A percentile compares a stretch with the other conserved stretches of the same genome.
phyloP scores from a whole-genome alignment of 1,284 basidiomycete species.

The Porogramme epimiltina region DNA sequence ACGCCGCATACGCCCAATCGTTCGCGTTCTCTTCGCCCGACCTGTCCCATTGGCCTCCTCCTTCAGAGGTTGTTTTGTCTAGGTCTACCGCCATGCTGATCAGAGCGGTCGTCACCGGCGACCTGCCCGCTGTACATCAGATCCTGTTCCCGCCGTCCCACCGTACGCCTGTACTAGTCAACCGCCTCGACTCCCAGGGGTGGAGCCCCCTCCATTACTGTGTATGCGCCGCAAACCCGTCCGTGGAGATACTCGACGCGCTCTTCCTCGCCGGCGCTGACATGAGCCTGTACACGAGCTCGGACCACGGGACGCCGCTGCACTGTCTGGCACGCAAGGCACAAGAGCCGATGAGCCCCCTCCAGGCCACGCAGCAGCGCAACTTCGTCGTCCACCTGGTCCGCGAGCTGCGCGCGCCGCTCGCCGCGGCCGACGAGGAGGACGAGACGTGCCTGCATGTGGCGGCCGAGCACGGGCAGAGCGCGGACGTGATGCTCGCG shows the following conservation, averaged over 20 bases:
- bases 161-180: constrained; percentile 37
- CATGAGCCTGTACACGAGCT: constrained; percentile 63
- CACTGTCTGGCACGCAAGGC: constrained; percentile 66
- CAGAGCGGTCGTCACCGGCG: constrained; percentile 19
- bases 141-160: constrained; percentile 19
- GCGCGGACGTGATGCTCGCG: constrained; percentile 58
- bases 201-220: constrained; percentile 76
- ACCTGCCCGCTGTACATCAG: constrained; percentile 33
- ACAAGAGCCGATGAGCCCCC: constrained; percentile 36
- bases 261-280: constrained; percentile 76
- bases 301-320: constrained; percentile 66
- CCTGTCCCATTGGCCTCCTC: constrained; percentile 7
- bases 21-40: constrained; percentile 12
- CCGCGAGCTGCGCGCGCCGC: constrained; percentile 63
- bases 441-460: constrained; percentile 94
- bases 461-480: constrained; percentile 88
- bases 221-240: constrained; percentile 53
- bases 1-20: constrained; percentile 16
- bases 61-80: constrained; percentile 13
- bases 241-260: constrained; percentile 62
- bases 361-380: constrained; percentile 47
- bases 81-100: constrained; percentile 31
- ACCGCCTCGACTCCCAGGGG: constrained; percentile 62
- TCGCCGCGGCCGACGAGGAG: constrained; percentile 72
- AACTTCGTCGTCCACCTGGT: constrained; percentile 67